Conservation (phyloP, 352 stramenopile genomes). For the Peronospora farinosa region DNA sequence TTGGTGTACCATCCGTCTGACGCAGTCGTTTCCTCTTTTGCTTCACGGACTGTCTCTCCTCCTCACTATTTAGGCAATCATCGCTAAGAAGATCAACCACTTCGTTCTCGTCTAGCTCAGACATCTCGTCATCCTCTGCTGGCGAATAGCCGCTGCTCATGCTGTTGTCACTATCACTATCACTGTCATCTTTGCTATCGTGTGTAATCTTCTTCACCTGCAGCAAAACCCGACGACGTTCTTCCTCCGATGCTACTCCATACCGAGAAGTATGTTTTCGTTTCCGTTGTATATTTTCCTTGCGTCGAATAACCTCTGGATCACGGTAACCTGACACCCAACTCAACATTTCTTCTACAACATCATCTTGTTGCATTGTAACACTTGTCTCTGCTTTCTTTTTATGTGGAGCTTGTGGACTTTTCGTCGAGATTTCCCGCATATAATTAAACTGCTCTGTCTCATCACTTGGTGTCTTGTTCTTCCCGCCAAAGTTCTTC, state of each 20-base stretch:
- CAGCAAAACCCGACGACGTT: conserved; percentile 30
- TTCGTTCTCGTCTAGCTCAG: conserved; percentile 31
- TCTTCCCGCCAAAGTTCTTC: conserved; percentile 9
- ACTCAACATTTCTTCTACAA: conserved; percentile 41
- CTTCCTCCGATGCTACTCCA: conserved; percentile 35
- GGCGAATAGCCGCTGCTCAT: conserved; percentile 42
- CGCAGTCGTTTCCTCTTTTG: conserved; percentile 24
- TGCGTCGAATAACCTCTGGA: conserved; percentile 49
- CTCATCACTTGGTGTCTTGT: background rate
- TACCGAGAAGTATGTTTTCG: conserved; percentile 33
- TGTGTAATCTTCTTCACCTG: conserved; percentile 38
- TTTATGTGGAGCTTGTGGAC: conserved; percentile 16
- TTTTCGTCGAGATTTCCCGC: conserved; percentile 25
- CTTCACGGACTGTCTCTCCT: conserved; percentile 13
- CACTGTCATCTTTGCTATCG: conserved; percentile 14
- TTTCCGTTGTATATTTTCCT: conserved; percentile 45
- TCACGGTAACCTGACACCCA: conserved; percentile 54
- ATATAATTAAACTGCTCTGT: conserved; percentile 14
- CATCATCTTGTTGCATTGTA: conserved; percentile 25
- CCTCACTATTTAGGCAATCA: conserved; percentile 39
- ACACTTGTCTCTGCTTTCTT: conserved; percentile 12
- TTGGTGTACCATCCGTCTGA: conserved; percentile 10
- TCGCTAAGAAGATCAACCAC: conserved; percentile 42
- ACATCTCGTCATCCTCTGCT: conserved; percentile 30
- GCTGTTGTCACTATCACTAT: conserved; percentile 32